These are phyloP conservation scores for Draba incana DNA, from an alignment of 345 rosid genomes.

Conservation along the genomic window DNA sequence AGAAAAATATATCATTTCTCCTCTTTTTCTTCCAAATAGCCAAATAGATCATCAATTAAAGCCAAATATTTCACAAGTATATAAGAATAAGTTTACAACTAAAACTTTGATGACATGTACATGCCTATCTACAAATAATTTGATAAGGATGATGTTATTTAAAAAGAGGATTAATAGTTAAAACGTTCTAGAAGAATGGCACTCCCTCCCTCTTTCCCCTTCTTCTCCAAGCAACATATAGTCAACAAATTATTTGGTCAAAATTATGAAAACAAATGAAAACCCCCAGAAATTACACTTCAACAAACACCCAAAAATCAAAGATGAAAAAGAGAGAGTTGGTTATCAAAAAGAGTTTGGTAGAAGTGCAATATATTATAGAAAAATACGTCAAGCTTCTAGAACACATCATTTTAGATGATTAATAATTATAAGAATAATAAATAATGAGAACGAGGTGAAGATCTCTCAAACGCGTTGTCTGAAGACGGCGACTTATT, in stretches of 20 bases:
- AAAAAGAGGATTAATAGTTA: neutral
- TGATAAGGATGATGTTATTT: constrained; percentile 18
- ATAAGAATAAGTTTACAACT: neutral
- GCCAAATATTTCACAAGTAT: neutral
- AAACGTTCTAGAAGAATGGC: constrained; percentile 33
- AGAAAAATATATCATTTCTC: too few species aligned
- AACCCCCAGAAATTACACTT: constrained; percentile 28
- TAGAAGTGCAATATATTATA: constrained; percentile 24
- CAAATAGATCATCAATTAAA: too few species aligned
- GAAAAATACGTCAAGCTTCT: too few species aligned
- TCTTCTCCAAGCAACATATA: constrained; percentile 33
- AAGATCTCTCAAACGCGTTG: constrained; percentile 41
- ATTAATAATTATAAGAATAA: constrained; percentile 13
- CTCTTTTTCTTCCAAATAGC: too few species aligned
- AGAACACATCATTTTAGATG: constrained; percentile 7
- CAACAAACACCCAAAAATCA: constrained; percentile 33
- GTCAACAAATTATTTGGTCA: constrained; percentile 33
- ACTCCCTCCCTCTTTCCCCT: constrained; percentile 17
- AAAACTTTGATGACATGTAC: neutral
- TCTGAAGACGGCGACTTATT: constrained; percentile 42
- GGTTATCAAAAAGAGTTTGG: constrained; percentile 35
- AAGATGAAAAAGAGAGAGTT: constrained; percentile 16
- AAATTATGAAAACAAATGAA: constrained; percentile 18
- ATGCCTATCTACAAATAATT: constrained; percentile 7
- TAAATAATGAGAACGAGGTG: constrained; percentile 29